Conservation (phyloP, 345 rosid genomes). For the Trapa incisa region DNA sequence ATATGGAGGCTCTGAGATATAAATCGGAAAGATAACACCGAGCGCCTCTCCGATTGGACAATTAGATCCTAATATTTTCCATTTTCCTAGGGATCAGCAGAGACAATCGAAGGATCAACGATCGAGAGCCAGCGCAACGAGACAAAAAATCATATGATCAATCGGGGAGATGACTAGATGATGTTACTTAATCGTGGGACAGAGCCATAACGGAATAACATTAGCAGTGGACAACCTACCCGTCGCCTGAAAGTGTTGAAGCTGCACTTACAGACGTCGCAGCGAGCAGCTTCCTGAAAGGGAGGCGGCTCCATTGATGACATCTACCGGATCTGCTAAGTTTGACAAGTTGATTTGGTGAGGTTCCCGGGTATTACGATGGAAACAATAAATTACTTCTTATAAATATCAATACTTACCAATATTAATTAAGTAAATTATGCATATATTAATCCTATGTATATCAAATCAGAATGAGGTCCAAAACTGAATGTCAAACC, state of each 20-base stretch:
- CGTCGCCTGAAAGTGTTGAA: conserved; percentile 67
- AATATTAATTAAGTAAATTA: too few relatives aligned
- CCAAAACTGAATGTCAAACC: too few relatives aligned
- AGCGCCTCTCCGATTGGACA: not conserved
- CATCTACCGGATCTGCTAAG: not conserved
- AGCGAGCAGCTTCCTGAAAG: conserved; percentile 55
- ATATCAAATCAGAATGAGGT: too few relatives aligned
- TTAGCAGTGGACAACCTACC: conserved; percentile 17
- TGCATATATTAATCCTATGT: too few relatives aligned
- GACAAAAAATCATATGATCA: not conserved
- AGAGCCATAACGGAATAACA: not conserved
- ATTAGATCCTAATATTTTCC: not conserved
- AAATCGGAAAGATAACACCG: not conserved
- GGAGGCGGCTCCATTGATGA: conserved; percentile 44
- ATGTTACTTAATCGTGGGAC: conserved; percentile 1
- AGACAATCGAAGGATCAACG: not conserved
- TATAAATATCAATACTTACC: too few relatives aligned
- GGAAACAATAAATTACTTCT: too few relatives aligned
- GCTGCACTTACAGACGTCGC: conserved; percentile 73
- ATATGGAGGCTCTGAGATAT: not conserved
- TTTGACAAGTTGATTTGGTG: not conserved
- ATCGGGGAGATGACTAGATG: not conserved
- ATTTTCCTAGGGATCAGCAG: not conserved
- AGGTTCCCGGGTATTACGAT: not conserved
- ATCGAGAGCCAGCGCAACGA: not conserved